phyloP scores from a whole-genome alignment of 352 stramenopile species.

The Phytophthora boehmeriae region DNA sequence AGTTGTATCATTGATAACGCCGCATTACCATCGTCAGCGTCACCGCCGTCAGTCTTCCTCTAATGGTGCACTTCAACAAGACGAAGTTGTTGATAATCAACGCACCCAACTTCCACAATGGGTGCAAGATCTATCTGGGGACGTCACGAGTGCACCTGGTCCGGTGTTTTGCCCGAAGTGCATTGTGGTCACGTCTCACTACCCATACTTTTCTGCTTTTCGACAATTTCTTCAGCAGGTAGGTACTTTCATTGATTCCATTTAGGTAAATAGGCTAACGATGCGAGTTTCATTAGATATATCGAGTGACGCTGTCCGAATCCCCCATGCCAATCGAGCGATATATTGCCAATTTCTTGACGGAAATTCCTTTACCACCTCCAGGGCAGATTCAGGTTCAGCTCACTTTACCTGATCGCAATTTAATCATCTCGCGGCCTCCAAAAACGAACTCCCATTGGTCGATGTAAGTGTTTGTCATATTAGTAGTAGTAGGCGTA shows the following conservation, averaged over 20 bases:
- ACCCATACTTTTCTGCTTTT: slow-evolving; percentile 96
- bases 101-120: slow-evolving; percentile 64
- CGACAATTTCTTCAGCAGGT: slow-evolving; percentile 96
- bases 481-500: background rate
- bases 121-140: slow-evolving; percentile 69
- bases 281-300: slow-evolving; percentile 49
- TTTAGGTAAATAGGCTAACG: background rate
- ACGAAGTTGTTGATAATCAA: slow-evolving; percentile 59
- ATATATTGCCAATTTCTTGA: slow-evolving; percentile 97
- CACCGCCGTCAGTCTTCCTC: slow-evolving; percentile 33
- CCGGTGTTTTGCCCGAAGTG: slow-evolving; percentile 93
- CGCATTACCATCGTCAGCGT: slow-evolving; percentile 50
- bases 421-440: slow-evolving; percentile 85
- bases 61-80: slow-evolving; percentile 10
- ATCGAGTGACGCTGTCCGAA: slow-evolving; percentile 80
- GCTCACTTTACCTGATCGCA: slow-evolving; percentile 87
- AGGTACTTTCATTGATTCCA: background rate
- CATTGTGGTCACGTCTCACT: slow-evolving; percentile 94
- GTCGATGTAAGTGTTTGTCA: slow-evolving; percentile 65
- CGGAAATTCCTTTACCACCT: slow-evolving; percentile 95
- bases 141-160: slow-evolving; percentile 47
- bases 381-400: slow-evolving; percentile 92
- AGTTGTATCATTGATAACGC: slow-evolving; percentile 71
- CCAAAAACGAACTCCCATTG: slow-evolving; percentile 93
- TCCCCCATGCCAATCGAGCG: slow-evolving; percentile 95